Percentiles rank a stretch among this genome's conserved stretches.
Evolutionary conservation across 257 asterid species (phyloP).

Genomic region (Apocynum venetum): DNA sequence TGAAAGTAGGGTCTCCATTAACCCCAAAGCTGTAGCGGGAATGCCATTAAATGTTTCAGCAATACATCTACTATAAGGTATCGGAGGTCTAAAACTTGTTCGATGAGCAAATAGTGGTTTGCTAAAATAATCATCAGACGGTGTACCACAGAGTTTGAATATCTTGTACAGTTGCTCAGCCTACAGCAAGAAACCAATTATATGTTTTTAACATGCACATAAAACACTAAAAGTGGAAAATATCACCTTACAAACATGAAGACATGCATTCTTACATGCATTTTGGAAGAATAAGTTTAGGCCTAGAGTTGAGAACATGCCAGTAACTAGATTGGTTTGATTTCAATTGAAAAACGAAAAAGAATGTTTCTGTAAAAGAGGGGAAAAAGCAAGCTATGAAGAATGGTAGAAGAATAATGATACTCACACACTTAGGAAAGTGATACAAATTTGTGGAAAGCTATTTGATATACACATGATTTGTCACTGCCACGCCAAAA

Average conservation of each 20-base stretch:
- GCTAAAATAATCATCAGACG: conserved; percentile 54
- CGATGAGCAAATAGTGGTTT: conserved; percentile 41
- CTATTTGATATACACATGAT: background rate
- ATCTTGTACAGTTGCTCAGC: conserved; percentile 60
- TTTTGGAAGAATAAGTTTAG: background rate
- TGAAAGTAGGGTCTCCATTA: conserved; percentile 46
- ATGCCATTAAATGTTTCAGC: conserved; percentile 44
- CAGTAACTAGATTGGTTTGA: background rate
- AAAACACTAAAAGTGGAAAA: too few species aligned
- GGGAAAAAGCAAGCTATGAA: background rate
- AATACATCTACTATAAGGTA: conserved; percentile 44
- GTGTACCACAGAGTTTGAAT: conserved; percentile 64
- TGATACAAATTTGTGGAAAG: background rate
- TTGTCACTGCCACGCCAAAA: background rate
- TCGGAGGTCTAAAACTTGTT: conserved; percentile 43
- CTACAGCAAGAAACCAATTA: conserved; percentile 15
- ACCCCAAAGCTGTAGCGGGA: conserved; percentile 38
- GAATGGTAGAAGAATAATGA: background rate
- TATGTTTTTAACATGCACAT: too few species aligned
- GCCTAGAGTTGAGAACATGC: background rate
- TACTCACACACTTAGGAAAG: too few species aligned
- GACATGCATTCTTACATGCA: background rate
- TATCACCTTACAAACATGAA: too few species aligned
- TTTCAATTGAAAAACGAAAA: background rate
- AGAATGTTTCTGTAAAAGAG: background rate